Conservation (phyloP, 257 asterid species). For the Paulownia fortunei region DNA sequence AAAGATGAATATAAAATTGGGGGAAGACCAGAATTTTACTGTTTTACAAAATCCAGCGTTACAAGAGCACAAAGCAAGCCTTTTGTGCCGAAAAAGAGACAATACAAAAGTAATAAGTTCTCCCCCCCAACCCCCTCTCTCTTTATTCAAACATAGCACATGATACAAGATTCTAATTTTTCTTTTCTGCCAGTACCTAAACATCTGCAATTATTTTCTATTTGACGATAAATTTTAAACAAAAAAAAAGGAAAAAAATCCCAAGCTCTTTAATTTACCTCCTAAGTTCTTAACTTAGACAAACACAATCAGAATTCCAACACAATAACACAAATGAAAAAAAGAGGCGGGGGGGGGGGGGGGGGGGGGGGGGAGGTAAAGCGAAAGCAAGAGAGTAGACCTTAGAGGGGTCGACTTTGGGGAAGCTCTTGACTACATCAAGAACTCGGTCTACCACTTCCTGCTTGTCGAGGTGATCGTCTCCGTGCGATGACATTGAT, state of each 20-base stretch:
- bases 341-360: no score
- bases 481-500: constrained; percentile 78
- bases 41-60: not conserved
- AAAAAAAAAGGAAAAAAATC: not conserved
- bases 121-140: no score
- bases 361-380: no score
- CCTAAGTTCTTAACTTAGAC: not conserved
- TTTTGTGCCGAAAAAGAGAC: not conserved
- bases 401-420: constrained; percentile 79
- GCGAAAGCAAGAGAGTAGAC: constrained; percentile 26
- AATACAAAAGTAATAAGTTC: not conserved
- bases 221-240: not conserved
- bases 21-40: no score
- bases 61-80: not conserved
- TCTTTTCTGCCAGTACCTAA: not conserved
- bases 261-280: not conserved
- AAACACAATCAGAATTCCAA: not conserved
- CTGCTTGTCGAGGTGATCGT: constrained; percentile 66
- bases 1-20: not conserved
- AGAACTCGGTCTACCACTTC: constrained; percentile 60
- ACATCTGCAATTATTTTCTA: not conserved
- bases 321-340: not conserved
- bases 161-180: not conserved
- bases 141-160: not conserved
- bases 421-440: constrained; percentile 73